phyloP scores from a whole-genome alignment of 2,329 filamentous ascomycete species.

The Juglanconis sp. region DNA sequence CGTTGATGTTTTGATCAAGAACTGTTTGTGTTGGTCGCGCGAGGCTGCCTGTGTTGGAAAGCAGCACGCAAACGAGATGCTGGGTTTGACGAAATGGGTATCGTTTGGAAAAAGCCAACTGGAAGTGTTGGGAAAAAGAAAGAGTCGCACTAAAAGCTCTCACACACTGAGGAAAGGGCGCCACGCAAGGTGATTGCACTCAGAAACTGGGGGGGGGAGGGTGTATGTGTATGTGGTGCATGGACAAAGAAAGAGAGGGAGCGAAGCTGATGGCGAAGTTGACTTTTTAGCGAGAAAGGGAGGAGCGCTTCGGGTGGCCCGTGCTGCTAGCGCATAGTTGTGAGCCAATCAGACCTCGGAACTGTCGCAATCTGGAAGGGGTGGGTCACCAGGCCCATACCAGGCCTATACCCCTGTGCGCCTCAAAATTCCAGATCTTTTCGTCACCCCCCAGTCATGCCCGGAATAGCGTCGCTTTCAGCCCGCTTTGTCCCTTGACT shows the following conservation, averaged over 20 bases:
- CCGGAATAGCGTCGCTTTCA: neutral
- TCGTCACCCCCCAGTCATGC: neutral
- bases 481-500: neutral
- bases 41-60: neutral
- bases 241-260: neutral
- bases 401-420: neutral
- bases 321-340: neutral
- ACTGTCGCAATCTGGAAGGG: no score
- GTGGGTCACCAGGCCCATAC: no score
- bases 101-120: neutral
- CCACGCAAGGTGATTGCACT: neutral
- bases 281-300: slow-evolving; percentile 8
- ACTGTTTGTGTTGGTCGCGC: neutral
- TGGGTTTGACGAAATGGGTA: neutral
- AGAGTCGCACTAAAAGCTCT: neutral
- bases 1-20: neutral
- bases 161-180: neutral
- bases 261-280: neutral
- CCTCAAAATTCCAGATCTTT: neutral
- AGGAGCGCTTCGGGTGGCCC: neutral
- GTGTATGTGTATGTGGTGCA: neutral
- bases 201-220: neutral
- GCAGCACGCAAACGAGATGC: neutral
- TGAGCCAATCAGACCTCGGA: neutral
- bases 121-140: neutral